Conservation (phyloP, 495 filamentous ascomycete species). For the Hyaloscypha bicolor region DNA sequence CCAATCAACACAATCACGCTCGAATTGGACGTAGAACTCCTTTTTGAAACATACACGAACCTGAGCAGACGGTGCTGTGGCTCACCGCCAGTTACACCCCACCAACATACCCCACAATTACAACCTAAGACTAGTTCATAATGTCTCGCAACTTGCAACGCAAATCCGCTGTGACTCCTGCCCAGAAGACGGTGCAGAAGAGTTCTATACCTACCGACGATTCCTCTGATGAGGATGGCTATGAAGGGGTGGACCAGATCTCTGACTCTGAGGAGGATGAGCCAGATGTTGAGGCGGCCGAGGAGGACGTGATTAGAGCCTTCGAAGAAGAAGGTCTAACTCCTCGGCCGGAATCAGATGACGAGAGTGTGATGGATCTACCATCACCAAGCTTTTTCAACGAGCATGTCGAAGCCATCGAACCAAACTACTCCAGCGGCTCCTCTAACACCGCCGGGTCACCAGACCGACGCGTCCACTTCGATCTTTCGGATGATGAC, state of each 20-base stretch:
- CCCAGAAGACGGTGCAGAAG: conserved; percentile 43
- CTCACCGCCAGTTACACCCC: conserved; percentile 31
- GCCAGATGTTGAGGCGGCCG: conserved; percentile 67
- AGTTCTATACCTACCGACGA: conserved; percentile 44
- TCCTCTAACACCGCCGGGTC: background rate
- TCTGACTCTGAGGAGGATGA: conserved; percentile 78
- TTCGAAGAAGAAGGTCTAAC: conserved; percentile 49
- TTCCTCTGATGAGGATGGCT: conserved; percentile 67
- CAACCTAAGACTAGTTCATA: conserved; percentile 16
- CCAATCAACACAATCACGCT: background rate
- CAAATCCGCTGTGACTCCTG: conserved; percentile 46
- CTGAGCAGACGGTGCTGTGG: background rate
- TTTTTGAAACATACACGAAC: conserved; percentile 6
- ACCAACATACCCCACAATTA: conserved; percentile 12
- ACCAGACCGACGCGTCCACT: background rate
- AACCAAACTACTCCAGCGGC: conserved; percentile 32
- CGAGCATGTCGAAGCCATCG: conserved; percentile 54
- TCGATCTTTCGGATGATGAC: conserved; percentile 3
- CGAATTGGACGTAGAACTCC: conserved; percentile 8
- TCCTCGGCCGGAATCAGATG: conserved; percentile 41
- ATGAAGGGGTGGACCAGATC: conserved; percentile 72
- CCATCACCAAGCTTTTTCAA: conserved; percentile 44
- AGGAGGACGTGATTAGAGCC: conserved; percentile 72
- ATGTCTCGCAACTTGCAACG: conserved; percentile 59
- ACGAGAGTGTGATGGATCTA: conserved; percentile 58